Base-by-base conservation (phyloP, 1,139 yeast genomes). In the Diutina neorugosa region DNA sequence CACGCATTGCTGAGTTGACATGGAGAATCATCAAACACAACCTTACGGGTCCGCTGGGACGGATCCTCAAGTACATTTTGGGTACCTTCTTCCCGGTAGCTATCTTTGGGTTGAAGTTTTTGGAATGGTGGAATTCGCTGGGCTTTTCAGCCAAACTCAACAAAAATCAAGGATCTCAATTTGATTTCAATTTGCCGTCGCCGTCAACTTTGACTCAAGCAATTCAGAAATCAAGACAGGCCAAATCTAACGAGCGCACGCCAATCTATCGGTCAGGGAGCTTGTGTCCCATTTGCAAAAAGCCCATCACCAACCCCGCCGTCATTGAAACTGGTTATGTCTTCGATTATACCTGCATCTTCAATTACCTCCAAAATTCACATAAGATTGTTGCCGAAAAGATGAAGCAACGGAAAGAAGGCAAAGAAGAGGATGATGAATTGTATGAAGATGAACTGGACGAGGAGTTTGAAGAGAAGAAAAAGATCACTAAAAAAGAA, bases 121-220 rank as follows among this genome's bases (percentile, higher is more conserved):
- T 90, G 53, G 98, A 93, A 65, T 91, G 98, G 98, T 91, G 96
- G 96, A 83, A 84, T 57, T 80, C 87, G 49, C 82, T 91, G 18
- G 89, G 86, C 57, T 78, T 89, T 61, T 84, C 89, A 0, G 70
- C 77, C 5, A 82, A 82, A 60, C 67, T 88, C 51, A 70, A 81
- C 11, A 79, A 78, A 58, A 77, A 74, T 52, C 77, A 75, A 54
- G 71, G 82, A 6, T 75, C 76, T 54, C 66, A 66, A 9, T 64
- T 80, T 44, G 81, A 78, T 55, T 71, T 71, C 49, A 73, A 76
- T 23, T 69, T 82, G 40, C 87, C 88, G 7, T 77, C 84, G 2
- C 84, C 82, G 16, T 68, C 74, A 0, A 46, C 50, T 3, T 46
- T 46, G 41, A 46, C 50, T 16, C 50, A 46, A 12, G 57, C 67